phyloP scores from a whole-genome alignment of 768 basidiomycete genomes.

The Collybia sp. region DNA sequence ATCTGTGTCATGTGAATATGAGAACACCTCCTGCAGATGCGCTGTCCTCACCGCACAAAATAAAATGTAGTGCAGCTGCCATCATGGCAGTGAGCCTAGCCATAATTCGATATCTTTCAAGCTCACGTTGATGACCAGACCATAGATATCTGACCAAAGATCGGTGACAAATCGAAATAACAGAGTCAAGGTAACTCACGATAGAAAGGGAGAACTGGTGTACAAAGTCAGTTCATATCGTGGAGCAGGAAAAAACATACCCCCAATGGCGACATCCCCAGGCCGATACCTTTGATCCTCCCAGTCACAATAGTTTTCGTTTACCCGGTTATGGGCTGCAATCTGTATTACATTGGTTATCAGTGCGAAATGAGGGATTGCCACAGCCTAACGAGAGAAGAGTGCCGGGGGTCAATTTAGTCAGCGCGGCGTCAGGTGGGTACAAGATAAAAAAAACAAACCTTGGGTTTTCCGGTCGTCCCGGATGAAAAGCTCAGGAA shows the following conservation, averaged over 20 bases:
- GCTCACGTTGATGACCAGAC: constrained; percentile 54
- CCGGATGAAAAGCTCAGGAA: constrained; percentile 70
- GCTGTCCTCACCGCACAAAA: constrained; percentile 44
- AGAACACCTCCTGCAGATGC: background rate
- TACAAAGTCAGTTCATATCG: background rate
- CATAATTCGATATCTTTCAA: background rate
- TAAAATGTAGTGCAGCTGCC: constrained; percentile 51
- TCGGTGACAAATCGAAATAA: background rate
- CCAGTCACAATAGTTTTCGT: constrained; percentile 36
- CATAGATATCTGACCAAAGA: constrained; percentile 52
- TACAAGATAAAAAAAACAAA: constrained; percentile 10
- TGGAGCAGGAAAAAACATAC: constrained; percentile 26
- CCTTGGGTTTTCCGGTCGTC: constrained; percentile 75
- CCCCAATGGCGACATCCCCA: constrained; percentile 58
- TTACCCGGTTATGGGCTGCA: constrained; percentile 46
- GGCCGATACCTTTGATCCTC: constrained; percentile 49
- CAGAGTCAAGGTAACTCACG: constrained; percentile 33
- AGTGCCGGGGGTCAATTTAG: background rate
- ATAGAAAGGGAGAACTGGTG: constrained; percentile 53
- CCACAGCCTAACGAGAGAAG: constrained; percentile 41
- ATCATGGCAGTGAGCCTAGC: background rate
- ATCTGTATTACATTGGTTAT: constrained; percentile 63
- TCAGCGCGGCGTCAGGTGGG: too few species aligned
- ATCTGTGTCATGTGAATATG: constrained; percentile 24
- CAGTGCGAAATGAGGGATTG: constrained; percentile 53